Base-by-base conservation (phyloP, 768 basidiomycete genomes). In the Tulasnella sp. region DNA sequence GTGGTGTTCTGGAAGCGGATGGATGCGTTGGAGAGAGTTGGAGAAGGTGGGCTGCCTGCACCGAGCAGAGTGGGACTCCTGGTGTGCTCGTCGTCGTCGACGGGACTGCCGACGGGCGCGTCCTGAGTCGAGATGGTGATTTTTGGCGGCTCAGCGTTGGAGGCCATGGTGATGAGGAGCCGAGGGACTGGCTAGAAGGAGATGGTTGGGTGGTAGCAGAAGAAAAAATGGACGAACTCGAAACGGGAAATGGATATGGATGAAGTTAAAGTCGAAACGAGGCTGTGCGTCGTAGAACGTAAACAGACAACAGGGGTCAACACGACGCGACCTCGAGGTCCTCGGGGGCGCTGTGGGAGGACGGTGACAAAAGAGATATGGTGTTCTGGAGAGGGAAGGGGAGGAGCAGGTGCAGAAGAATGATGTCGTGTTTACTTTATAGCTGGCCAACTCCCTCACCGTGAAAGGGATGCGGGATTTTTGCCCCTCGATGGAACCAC, bases 41-140 rank as follows among this genome's bases (percentile, higher is more conserved):
- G 94, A 0, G 94, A 95, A 0, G 94, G 93, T 0, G 94, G 94
- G 0, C 85, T 84, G 12, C 80, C 79, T 77, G 48, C 62, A 68
- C 62, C 62, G 75, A 62, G 56, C 19, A 76, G 46, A 52, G 46
- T 79, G 24, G 78, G 42, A 74, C 38, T 44, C 21, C 38, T 34
- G 34, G 40, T 5, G 34, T 62, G 36, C 4, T 68, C 58, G n/a
- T 68, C 71, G 40, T 72, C 71, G 62, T 36, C 34, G 31, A 68
- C 62, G 16, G 36, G 68, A 31, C 56, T 40, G 36, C 10, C 39
- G 1, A 24, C 42, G 9, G 78, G 71, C 2, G 40, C 78, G 78
- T 79, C 78, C 31, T 73, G 78, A 3, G 78, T 79, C 12, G 78
- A 52, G 52, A 76, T 74, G 2, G 56, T 72, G 42, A 74, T 79